Conservation (phyloP, 2,329 filamentous ascomycete species). For the Aureobasidium namibiae region DNA sequence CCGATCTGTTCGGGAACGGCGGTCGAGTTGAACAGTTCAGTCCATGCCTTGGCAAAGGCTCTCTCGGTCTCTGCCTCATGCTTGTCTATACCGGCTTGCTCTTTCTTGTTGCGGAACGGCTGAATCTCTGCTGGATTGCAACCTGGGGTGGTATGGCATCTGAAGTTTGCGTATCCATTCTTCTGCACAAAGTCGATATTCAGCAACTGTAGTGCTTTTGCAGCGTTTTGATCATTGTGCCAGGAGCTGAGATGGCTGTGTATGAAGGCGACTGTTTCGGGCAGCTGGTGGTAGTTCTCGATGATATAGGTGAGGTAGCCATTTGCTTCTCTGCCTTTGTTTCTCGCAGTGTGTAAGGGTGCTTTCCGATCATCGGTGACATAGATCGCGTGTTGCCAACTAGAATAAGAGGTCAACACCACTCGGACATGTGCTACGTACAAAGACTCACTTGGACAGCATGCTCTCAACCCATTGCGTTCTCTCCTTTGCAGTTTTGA, state of each 20-base stretch:
- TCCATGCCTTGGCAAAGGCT: slow-evolving; percentile 41
- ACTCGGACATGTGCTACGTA: background rate
- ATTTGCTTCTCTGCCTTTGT: slow-evolving; percentile 41
- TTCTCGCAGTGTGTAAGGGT: slow-evolving; percentile 18
- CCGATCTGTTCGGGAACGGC: slow-evolving; percentile 38
- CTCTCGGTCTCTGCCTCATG: slow-evolving; percentile 38
- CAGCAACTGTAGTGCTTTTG: slow-evolving; percentile 23
- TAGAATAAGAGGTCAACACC: background rate
- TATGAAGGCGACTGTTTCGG: slow-evolving; percentile 21
- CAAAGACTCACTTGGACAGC: slow-evolving; percentile 34
- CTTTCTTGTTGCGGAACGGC: slow-evolving; percentile 31
- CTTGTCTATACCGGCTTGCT: background rate
- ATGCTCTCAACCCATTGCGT: slow-evolving; percentile 38
- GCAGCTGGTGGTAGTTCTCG: slow-evolving; percentile 34
- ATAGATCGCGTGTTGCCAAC: slow-evolving; percentile 40
- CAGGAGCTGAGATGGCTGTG: slow-evolving; percentile 22
- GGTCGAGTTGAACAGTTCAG: slow-evolving; percentile 38
- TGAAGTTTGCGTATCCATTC: slow-evolving; percentile 47
- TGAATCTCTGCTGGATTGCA: slow-evolving; percentile 43
- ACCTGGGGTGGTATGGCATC: slow-evolving; percentile 44
- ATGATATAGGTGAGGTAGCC: slow-evolving; percentile 42
- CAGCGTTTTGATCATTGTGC: slow-evolving; percentile 13
- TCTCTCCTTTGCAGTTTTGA: slow-evolving; percentile 35
- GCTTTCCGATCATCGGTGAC: slow-evolving; percentile 27
- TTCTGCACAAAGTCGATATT: slow-evolving; percentile 41